phyloP scores from a whole-genome alignment of 108 stramenopile species.

The Parietichytrium sp. region DNA sequence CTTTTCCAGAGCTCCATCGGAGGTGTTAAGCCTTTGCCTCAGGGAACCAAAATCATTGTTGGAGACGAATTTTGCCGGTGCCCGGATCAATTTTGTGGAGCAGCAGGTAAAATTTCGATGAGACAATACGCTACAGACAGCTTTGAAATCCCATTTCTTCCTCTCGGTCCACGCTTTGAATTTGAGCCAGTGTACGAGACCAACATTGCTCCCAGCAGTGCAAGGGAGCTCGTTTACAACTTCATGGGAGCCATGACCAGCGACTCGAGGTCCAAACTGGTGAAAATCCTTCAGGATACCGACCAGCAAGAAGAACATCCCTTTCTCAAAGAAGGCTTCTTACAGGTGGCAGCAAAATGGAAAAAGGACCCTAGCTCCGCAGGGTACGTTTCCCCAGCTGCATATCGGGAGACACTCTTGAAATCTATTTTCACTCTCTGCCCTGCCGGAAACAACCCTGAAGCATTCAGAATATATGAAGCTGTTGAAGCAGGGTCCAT shows the following conservation, averaged over 20 bases:
- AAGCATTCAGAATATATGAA: conserved; percentile 60
- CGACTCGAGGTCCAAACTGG: neutral
- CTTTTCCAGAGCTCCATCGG: no score
- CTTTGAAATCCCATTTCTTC: neutral
- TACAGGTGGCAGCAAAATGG: conserved; percentile 13
- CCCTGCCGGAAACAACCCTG: conserved; percentile 59
- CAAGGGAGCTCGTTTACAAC: neutral
- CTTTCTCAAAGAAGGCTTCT: neutral
- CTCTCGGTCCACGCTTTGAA: conserved; percentile 18
- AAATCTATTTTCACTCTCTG: conserved; percentile 54
- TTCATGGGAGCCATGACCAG: conserved; percentile 7
- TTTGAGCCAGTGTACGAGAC: neutral
- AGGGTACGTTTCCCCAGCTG: neutral
- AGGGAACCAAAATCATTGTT: neutral
- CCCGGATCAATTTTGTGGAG: neutral
- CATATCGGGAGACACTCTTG: conserved; percentile 46
- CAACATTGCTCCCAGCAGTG: neutral
- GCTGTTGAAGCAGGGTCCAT: conserved; percentile 55
- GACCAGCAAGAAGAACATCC: no score
- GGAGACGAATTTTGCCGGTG: conserved; percentile 34
- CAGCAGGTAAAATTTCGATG: neutral
- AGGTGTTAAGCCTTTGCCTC: neutral
- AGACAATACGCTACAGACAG: neutral
- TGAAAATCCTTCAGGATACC: neutral
- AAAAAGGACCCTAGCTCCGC: conserved; percentile 15